These are phyloP conservation scores for Moringa oleifera DNA, from an alignment of 345 rosid genomes.

Conservation along the genomic window DNA sequence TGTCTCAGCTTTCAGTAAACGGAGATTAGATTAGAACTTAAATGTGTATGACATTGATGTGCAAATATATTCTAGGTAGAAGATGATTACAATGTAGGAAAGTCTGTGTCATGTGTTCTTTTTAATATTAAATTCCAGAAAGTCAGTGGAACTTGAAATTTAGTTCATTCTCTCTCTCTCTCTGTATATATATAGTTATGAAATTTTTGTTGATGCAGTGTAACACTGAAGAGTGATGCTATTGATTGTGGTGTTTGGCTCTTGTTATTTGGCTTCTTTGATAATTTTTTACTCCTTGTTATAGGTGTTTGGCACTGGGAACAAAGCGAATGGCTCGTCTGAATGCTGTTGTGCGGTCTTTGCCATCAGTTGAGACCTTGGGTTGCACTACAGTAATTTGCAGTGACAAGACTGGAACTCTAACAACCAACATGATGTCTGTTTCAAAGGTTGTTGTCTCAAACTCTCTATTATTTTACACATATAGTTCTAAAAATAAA, in stretches of 20 bases:
- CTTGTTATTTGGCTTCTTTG: conserved; percentile 13
- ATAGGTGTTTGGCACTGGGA: conserved; percentile 98
- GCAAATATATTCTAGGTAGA: background rate
- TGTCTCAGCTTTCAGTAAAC: background rate
- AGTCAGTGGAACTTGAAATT: background rate
- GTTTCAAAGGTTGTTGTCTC: conserved; percentile 73
- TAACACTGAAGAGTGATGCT: background rate
- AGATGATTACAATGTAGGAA: background rate
- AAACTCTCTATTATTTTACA: conserved; percentile 1
- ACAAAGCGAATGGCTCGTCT: conserved; percentile 99
- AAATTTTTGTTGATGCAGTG: background rate
- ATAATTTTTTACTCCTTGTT: conserved; percentile 17
- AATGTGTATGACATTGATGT: background rate
- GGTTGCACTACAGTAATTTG: conserved; percentile 99
- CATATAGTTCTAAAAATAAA: too few species aligned
- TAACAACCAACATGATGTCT: conserved; percentile 99
- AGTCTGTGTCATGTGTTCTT: background rate
- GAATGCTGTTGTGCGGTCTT: conserved; percentile 95
- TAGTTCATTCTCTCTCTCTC: too few species aligned
- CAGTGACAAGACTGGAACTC: conserved; percentile 97
- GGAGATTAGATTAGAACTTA: background rate
- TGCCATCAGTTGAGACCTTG: conserved; percentile 97
- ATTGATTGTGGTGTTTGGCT: background rate
- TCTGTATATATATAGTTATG: too few species aligned
- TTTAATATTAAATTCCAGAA: too few species aligned